Base-by-base conservation (phyloP, 306 rosid species). In the Lathyrus tuberosus region DNA sequence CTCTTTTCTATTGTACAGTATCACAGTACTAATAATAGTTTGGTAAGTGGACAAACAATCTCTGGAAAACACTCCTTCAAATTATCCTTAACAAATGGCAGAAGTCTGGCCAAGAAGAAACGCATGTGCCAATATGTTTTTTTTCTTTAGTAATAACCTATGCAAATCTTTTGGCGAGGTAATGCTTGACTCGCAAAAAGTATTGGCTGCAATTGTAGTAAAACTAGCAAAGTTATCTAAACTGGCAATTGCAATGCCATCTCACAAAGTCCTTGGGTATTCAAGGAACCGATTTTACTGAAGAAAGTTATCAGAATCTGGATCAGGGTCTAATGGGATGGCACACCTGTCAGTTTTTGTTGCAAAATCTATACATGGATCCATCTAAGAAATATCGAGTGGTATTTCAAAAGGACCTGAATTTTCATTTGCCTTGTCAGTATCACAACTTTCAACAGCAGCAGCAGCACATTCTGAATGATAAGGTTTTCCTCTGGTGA, bases 301-400 rank as follows among this genome's bases (percentile, higher is more conserved):
- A 3, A 18, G 26, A 49, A 49, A 17, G 13, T 49, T 17, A 49
- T 17, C 15, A 22, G 33, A 53, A 53, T 53, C 33, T 22, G 33
- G 85, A 61, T 76, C 87, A 51, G 73, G 54, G 65, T 76, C 85
- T 13, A 85, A 16, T 6, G 98, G 93, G 65, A 82, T 82, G 13
- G 80, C 26, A 6, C 15, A 30, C 38, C 49, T 77, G 56, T 82
- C 86, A 2, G 96, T 86, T 80, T 88, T 88, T 8, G 83, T 77
- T 1, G 96, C 96, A 60, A 93, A 93, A 62, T 90, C 91, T 43
- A 90, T 88, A 72, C 94, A 88, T 4, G 98, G 97, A 69, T 90
- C 96, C 52, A 83, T 67, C 90, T 87, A 84, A 22, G 31, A 52
- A 52, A 52, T 20, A 18, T 20, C 14, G n/a, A 20, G 14, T 10